Conservation (phyloP, 192 early-diverging fungal species). For the Backusella tuberculispora region DNA sequence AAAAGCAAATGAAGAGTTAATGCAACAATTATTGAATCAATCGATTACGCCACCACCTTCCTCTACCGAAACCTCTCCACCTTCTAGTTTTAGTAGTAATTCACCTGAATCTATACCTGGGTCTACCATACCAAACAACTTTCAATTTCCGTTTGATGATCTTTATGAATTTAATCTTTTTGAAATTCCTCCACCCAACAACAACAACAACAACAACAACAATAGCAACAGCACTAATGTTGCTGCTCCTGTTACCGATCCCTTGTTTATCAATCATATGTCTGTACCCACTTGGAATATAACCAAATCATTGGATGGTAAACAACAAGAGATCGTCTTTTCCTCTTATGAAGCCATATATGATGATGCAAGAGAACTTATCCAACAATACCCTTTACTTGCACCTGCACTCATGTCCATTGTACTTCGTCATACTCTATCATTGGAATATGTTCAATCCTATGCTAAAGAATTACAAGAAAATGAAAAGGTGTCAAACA, state of each 20-base stretch:
- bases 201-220: no score
- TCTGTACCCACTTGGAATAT: constrained; percentile 20
- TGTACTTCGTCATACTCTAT: constrained; percentile 33
- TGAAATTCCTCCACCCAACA: neutral
- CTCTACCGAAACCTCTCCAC: neutral
- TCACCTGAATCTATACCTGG: neutral
- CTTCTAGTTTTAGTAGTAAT: neutral
- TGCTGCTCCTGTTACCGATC: no score
- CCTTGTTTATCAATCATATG: constrained; percentile 9
- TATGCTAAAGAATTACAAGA: constrained; percentile 7
- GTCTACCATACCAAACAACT: neutral
- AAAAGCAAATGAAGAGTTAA: constrained; percentile 16
- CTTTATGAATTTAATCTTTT: constrained; percentile 13
- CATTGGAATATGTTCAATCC: constrained; percentile 13
- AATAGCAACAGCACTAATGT: no score
- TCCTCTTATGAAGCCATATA: constrained; percentile 12
- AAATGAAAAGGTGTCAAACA: neutral
- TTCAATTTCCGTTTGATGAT: constrained; percentile 1
- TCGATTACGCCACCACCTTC: neutral
- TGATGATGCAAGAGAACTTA: neutral
- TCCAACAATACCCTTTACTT: constrained; percentile 27
- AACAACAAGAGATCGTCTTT: neutral
- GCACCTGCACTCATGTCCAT: constrained; percentile 42
- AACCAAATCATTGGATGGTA: constrained; percentile 17
- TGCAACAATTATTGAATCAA: constrained; percentile 6